Evolutionary conservation across 805 yeast species (phyloP), one percentile per base, ranked within the genome.

Genomic region (Peterozyma toletana): DNA sequence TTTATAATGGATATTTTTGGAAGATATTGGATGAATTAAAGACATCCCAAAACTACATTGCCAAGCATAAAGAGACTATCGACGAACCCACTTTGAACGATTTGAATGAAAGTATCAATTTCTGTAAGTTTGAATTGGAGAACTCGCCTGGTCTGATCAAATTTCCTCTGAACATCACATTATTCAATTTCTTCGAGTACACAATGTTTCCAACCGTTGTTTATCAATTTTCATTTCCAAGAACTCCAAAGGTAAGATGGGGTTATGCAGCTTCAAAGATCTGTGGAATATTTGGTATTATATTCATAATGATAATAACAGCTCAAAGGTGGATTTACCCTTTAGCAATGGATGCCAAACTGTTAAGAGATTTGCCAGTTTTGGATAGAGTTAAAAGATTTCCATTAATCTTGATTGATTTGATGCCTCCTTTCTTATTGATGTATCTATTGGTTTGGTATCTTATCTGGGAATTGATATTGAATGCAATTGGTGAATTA

Each of bases 391-490:
- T 72, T 3, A 51, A 54, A 45, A 60, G 56, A 17, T 86, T 77
- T 53, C 80, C 87, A 10, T 63, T 78, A 44, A 66, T 86, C 10
- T 54, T 86, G 30, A 53, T 86, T 21, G 95, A 88, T 54, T 67
- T 88, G 54, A 77, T 87, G 33, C 95, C 96, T 15, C 83, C 90
- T 16, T 87, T 93, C 59, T 65, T 87, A 33, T 60, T 81, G 43
- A 75, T 84, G 60, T 91, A 89, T 59, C 54, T 93, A 42, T 65
- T 93, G 45, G 81, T 78, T 0, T 93, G 90, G 64, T 90, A 86
- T 59, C 67, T 93, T 48, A 93, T 95, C 49, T 95, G 99, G 99
- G 98, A 93, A 55, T 83, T 91, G 5, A 91, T 91, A 41, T 68
- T 90, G 53, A 91, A 90, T 57, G 83, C 85, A 18, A 75, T 95